phyloP scores from a whole-genome alignment of 345 rosid genomes.

The Excoecaria cochinchinensis region DNA sequence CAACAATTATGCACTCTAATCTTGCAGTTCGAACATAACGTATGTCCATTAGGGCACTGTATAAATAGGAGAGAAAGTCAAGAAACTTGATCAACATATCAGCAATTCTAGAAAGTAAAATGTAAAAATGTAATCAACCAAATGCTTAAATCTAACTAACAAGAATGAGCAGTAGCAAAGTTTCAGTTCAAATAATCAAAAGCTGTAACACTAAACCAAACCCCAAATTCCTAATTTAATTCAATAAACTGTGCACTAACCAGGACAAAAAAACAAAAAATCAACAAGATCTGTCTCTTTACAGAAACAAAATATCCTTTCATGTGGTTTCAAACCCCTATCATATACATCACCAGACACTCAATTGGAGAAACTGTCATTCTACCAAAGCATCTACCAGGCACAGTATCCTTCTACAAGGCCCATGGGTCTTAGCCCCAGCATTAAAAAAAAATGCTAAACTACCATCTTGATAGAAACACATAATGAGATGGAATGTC shows the following conservation, averaged over 20 bases:
- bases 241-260: background rate
- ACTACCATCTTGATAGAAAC: background rate
- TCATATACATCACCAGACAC: background rate
- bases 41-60: constrained; percentile 71
- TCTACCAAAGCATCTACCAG: background rate
- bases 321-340: background rate
- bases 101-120: background rate
- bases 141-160: background rate
- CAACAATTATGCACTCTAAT: constrained; percentile 56
- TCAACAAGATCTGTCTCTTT: no score
- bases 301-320: background rate
- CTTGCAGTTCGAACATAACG: constrained; percentile 57
- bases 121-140: background rate
- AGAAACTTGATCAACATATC: background rate
- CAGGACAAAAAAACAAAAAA: no score
- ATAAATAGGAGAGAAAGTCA: constrained; percentile 8
- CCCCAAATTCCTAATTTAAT: background rate
- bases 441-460: background rate
- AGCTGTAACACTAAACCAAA: background rate
- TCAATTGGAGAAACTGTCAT: no score
- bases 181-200: background rate
- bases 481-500: background rate
- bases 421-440: background rate
- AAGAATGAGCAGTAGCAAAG: background rate
- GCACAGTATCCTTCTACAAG: background rate